These are phyloP conservation scores for Sodiomyces alkalinus DNA, from an alignment of 2,329 filamentous ascomycete genomes.

Conservation along the genomic window DNA sequence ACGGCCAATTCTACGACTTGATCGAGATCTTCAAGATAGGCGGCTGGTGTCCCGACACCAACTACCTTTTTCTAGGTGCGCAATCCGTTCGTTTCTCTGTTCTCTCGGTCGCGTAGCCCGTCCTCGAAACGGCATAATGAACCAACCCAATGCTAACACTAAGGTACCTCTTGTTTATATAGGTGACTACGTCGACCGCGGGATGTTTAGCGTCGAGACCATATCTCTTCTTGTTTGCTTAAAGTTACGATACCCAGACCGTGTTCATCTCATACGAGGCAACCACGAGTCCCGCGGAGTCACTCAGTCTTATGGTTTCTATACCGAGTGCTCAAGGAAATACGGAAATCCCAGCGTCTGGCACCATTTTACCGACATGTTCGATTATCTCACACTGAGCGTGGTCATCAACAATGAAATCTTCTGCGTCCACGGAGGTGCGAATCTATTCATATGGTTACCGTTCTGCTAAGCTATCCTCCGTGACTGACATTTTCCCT, in stretches of 20 bases:
- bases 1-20: slow-evolving; percentile 97
- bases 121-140: too few species aligned
- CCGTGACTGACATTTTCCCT: neutral
- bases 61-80: slow-evolving; percentile 89
- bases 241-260: slow-evolving; percentile 89
- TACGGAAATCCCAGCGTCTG: slow-evolving; percentile 98
- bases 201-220: slow-evolving; percentile 96
- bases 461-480: neutral
- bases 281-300: slow-evolving; percentile 97
- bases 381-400: slow-evolving; percentile 90
- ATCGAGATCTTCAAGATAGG: slow-evolving; percentile 99
- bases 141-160: slow-evolving; percentile 2
- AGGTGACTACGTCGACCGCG: slow-evolving; percentile 97
- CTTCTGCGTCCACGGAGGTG: slow-evolving; percentile 91
- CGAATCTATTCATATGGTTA: neutral
- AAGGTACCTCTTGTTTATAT: slow-evolving; percentile 3
- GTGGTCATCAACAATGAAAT: slow-evolving; percentile 99
- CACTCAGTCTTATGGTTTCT: slow-evolving; percentile 97
- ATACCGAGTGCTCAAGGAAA: slow-evolving; percentile 94
- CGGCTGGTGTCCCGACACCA: slow-evolving; percentile 92
- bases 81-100: neutral
- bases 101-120: neutral
- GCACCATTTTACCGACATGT: slow-evolving; percentile 99
- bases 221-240: slow-evolving; percentile 95
- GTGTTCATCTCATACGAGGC: slow-evolving; percentile 89